Conservation (phyloP, 257 asterid species). For the Fraxinus excelsior region DNA sequence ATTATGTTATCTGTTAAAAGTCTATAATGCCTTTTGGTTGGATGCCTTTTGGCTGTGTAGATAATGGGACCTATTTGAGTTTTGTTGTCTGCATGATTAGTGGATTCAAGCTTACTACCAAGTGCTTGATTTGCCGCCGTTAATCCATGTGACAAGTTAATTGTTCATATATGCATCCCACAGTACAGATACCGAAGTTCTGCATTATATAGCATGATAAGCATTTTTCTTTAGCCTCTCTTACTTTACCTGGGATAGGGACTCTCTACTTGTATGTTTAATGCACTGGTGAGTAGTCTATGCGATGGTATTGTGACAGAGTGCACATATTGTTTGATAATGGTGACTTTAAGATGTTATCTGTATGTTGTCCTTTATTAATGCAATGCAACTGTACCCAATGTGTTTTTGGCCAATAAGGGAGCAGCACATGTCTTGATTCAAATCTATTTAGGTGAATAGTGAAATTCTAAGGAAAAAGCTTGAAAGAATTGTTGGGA, state of each 20-base stretch:
- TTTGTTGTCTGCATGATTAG: neutral
- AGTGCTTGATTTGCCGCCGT: neutral
- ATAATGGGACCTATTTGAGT: neutral
- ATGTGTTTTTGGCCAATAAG: conserved; percentile 7
- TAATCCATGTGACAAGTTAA: neutral
- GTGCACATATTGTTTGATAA: neutral
- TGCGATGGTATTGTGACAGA: neutral
- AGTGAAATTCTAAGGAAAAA: conserved; percentile 62
- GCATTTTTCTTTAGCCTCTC: neutral
- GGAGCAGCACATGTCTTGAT: conserved; percentile 28
- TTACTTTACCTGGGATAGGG: neutral
- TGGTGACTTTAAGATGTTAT: neutral
- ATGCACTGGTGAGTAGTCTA: neutral
- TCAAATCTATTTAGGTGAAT: conserved; percentile 53
- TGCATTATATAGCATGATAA: neutral
- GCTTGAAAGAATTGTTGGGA: conserved; percentile 78
- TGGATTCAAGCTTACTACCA: neutral
- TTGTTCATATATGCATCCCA: neutral
- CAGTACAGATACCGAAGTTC: neutral
- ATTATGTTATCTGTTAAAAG: neutral
- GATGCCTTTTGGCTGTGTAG: neutral
- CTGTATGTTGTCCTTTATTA: neutral
- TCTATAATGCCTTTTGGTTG: no score
- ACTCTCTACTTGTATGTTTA: neutral
- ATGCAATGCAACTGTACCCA: neutral